Evolutionary conservation across 148 eudicot species (phyloP).

Genomic region (Fagopyrum homotropicum): DNA sequence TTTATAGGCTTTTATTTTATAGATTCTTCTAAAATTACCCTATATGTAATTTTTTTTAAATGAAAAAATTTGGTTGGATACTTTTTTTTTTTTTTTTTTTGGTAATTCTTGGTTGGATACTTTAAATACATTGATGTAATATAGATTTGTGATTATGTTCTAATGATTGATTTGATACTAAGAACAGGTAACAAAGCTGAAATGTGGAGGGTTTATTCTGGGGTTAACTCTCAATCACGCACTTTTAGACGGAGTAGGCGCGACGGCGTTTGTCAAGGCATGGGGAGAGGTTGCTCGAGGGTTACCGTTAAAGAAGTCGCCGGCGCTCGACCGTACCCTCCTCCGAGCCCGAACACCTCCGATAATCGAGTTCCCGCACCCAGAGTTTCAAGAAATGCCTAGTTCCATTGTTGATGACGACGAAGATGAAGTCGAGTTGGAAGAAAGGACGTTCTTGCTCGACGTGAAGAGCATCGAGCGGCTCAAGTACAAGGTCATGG

Average conservation of each 20-base stretch:
- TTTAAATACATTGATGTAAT: too few relatives aligned
- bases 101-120: too few relatives aligned
- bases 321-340: constrained; percentile 36
- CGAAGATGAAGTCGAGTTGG: constrained; percentile 2
- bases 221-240: constrained; percentile 46
- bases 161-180: too few relatives aligned
- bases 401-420: neutral
- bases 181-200: constrained; percentile 46
- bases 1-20: too few relatives aligned
- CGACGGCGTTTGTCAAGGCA: constrained; percentile 45
- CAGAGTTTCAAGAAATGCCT: constrained; percentile 33
- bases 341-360: constrained; percentile 42
- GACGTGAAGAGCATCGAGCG: constrained; percentile 25
- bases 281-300: constrained; percentile 58
- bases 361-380: constrained; percentile 31
- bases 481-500: constrained; percentile 36
- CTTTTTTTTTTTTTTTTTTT: too few relatives aligned
- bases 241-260: constrained; percentile 41
- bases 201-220: constrained; percentile 49
- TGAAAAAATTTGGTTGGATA: too few relatives aligned
- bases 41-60: too few relatives aligned
- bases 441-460: constrained; percentile 29
- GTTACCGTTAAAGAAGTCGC: constrained; percentile 27
- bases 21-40: too few relatives aligned
- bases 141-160: too few relatives aligned